Conservation (phyloP, 2,329 filamentous ascomycete species). For the Beauveria varroae region DNA sequence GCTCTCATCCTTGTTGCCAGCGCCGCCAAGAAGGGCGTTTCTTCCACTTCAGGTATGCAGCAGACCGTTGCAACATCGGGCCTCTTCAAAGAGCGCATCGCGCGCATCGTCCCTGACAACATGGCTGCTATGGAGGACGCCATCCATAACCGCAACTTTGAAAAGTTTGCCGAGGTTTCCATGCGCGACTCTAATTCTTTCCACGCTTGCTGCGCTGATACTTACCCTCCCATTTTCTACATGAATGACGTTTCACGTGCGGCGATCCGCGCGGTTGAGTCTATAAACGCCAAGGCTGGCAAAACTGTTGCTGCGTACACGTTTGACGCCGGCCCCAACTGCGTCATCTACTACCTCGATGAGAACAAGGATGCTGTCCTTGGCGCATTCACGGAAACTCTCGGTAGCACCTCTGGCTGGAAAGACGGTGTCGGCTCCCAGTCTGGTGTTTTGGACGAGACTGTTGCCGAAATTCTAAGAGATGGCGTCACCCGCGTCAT, state of each 20-base stretch:
- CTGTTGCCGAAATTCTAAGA: conserved; percentile 58
- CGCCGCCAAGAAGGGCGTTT: conserved; percentile 92
- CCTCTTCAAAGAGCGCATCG: conserved; percentile 73
- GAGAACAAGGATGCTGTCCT: conserved; percentile 66
- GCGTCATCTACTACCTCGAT: conserved; percentile 90
- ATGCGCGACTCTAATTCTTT: conserved; percentile 98
- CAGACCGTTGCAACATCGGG: conserved; percentile 85
- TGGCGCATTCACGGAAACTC: conserved; percentile 65
- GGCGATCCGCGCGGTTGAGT: conserved; percentile 81
- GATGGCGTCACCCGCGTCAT: conserved; percentile 84
- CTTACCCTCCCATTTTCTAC: conserved; percentile 96
- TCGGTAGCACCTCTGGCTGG: conserved; percentile 64
- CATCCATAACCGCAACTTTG: conserved; percentile 71
- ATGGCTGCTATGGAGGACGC: conserved; percentile 84
- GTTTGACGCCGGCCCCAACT: conserved; percentile 95
- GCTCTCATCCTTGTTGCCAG: conserved; percentile 86
- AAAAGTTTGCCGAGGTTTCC: conserved; percentile 77
- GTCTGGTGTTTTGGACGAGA: conserved; percentile 54
- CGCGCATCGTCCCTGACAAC: conserved; percentile 68
- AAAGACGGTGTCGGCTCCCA: conserved; percentile 48
- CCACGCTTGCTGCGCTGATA: conserved; percentile 91
- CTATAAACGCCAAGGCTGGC: conserved; percentile 74
- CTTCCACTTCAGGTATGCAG: conserved; percentile 92
- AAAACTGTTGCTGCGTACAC: conserved; percentile 86
- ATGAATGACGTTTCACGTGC: conserved; percentile 90